A percentile compares a stretch with the other conserved stretches of the same genome.
Evolutionary conservation across 2,329 filamentous ascomycete species (phyloP).

Genomic region (Hymenoscyphus fraxineus): DNA sequence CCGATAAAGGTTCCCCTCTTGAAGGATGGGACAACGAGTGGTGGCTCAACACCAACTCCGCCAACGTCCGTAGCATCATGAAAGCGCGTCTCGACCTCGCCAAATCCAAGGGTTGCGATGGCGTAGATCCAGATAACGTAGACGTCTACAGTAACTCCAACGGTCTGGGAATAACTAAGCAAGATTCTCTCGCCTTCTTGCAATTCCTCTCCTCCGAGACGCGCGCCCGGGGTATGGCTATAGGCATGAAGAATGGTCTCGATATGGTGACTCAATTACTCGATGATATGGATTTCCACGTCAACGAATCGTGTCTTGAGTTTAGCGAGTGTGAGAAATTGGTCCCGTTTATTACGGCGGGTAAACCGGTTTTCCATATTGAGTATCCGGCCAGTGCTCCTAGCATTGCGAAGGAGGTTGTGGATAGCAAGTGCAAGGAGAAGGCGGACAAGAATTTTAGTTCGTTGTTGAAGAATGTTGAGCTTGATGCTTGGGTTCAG

Average conservation of each 20-base stretch:
- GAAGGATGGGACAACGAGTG: constrained; percentile 63
- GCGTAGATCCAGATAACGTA: constrained; percentile 66
- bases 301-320: constrained; percentile 67
- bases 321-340: constrained; percentile 54
- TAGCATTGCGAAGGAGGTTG: background rate
- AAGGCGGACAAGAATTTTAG: constrained; percentile 10
- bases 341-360: constrained; percentile 8
- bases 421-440: constrained; percentile 5
- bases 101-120: constrained; percentile 58
- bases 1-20: constrained; percentile 55
- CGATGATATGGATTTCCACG: constrained; percentile 56
- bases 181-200: constrained; percentile 56
- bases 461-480: constrained; percentile 17
- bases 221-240: constrained; percentile 50
- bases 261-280: constrained; percentile 51
- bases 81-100: constrained; percentile 43
- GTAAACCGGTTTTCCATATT: constrained; percentile 66
- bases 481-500: constrained; percentile 12
- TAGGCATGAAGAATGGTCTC: constrained; percentile 67
- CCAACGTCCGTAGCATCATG: constrained; percentile 40
- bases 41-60: constrained; percentile 58
- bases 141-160: constrained; percentile 53
- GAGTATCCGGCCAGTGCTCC: constrained; percentile 54
- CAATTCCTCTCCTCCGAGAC: constrained; percentile 56
- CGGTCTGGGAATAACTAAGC: constrained; percentile 53